A percentile compares a stretch with the other conserved stretches of the same genome.
These are phyloP conservation scores for Alternaria novae-zelandiae DNA, from an alignment of 2,329 filamentous ascomycete species.

Conservation along the genomic window DNA sequence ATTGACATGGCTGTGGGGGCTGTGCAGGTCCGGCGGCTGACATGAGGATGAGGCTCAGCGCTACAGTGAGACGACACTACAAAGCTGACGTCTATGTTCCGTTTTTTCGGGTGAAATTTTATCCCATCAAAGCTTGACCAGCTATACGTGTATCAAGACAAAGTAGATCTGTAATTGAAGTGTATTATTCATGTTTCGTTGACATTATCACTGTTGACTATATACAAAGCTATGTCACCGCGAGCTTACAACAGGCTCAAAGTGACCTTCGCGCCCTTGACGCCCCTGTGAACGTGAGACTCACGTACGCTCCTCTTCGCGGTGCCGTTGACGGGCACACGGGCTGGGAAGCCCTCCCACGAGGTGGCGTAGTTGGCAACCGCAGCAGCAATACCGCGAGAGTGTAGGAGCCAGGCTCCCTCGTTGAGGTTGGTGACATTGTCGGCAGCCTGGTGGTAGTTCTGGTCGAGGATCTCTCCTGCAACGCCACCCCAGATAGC, in stretches of 20 bases:
- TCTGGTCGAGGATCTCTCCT: constrained; percentile 26
- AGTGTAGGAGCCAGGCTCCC: constrained; percentile 38
- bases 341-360: constrained; percentile 37
- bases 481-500: constrained; percentile 40
- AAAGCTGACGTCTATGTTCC: neutral
- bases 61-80: neutral
- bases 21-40: constrained; percentile 5
- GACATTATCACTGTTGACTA: neutral
- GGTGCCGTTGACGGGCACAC: constrained; percentile 2
- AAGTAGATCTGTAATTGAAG: neutral
- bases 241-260: neutral
- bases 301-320: constrained; percentile 10
- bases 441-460: constrained; percentile 46
- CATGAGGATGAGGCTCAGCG: neutral
- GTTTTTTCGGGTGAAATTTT: neutral
- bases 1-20: constrained; percentile 1
- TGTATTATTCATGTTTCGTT: neutral
- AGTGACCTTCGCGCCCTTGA: neutral
- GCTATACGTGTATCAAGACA: neutral
- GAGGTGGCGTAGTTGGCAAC: constrained; percentile 42
- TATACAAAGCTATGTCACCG: neutral
- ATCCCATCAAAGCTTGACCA: neutral
- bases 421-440: constrained; percentile 43
- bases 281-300: neutral
- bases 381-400: constrained; percentile 43